Evolutionary conservation across 2,329 filamentous ascomycete genomes (phyloP), one percentile per base, ranked within the genome.

Genomic region (Hymenoscyphus scutula): DNA sequence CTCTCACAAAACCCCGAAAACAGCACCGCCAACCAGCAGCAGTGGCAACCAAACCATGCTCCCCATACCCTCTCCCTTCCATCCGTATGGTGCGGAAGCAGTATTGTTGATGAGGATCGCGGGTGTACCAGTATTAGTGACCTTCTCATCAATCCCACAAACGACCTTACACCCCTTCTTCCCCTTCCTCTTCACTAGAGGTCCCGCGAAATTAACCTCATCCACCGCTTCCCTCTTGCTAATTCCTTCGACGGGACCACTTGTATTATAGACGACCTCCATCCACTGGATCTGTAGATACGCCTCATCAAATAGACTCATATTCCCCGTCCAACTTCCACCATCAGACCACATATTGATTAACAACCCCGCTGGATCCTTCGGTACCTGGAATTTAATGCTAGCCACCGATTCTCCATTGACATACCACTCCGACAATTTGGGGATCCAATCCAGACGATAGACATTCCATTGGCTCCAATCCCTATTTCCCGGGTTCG

Each of bases 301-400:
- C 0, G 72, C 72, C 38, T 69, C 62, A 23, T 72, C 69, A 48
- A 53, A 65, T 10, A 63, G 10, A 23, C 53, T 63, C 72, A 74
- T 73, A 38, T 71, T 70, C 5, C 71, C 71, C 13, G 71, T 70
- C 72, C 72, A 74, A 8, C 63, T 56, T 0, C 71, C 70, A 0
- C 72, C 72, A 66, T 74, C 67, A 58, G 68, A 68, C 72, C 72
- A 74, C 70, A 74, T 74, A 65, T 74, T 74, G 2, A 73, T 8
- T 25, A 72, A 69, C 53, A 74, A 53, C 1, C 67, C 64, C 1
- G 67, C 63, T 1, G 72, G 72, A 48, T 65, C 60, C 32, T 63
- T 65, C 0, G 72, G 72, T 3, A 63, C 65, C 32, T 73, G 72
- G 53, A 67, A 71, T 19, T 60, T 64, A 15, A 72, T 71, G 58